Evolutionary conservation across 306 rosid genomes (phyloP), one percentile per base, ranked within the genome.

Genomic region (Trifolium dubium): DNA sequence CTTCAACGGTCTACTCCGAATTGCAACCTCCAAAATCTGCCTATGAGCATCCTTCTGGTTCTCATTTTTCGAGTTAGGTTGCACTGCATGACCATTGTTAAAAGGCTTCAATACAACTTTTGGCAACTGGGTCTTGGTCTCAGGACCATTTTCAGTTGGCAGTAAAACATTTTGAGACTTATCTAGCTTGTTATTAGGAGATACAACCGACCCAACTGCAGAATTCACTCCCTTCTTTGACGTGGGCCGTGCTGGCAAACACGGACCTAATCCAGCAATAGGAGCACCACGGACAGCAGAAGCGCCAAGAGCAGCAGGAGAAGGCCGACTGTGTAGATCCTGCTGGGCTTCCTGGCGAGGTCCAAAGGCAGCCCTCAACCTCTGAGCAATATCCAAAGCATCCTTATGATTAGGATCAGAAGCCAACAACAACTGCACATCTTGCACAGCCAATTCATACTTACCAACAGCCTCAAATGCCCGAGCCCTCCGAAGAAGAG

Each of bases 241-340:
- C 5, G 35, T 85, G 0, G 97, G 88, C 2, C 99, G 88, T 50
- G 96, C 90, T 0, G 92, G 98, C 65, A 95, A 82, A 79, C 92
- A 88, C 0, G 97, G 96, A 46, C 99, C 99, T 64, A 92, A 56
- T 12, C 99, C 98, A 55, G 85, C 89, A 86, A 92, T 83, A 10
- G 98, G 97, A 5, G 98, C 97, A 51, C 99, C 97, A 17, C 98
- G 91, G 34, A 95, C 98, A 0, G 98, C 98, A 5, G 98, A 95
- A 63, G 99, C 98, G 2, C 99, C 98, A 5, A 95, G 92, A 6
- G 99, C 98, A 77, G 99, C 98, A 65, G 98, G 99, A 5, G 99
- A 95, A 1, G 99, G 99, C n/a, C 97, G 93, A 78, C 99, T 95
- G 77, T 90, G 99, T 54, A 95, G 92, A 64, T 95, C 99, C 89